A percentile compares a stretch with the other conserved stretches of the same genome.
Conservation (phyloP, 2,329 filamentous ascomycete species). For the Stachybotrys echinatus region DNA sequence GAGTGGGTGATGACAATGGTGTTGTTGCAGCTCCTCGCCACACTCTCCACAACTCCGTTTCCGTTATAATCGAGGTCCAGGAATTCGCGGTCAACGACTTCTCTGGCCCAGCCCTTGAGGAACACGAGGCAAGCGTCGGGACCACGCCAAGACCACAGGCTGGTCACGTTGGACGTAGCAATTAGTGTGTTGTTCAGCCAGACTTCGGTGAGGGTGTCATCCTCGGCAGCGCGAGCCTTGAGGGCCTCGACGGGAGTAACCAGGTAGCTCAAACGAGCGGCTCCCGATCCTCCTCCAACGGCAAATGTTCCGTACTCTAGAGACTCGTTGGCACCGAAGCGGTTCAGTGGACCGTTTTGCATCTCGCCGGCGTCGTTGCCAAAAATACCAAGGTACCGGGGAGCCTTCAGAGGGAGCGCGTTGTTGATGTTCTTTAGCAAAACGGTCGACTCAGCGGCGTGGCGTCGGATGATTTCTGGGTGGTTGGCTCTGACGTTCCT, state of each 20-base stretch:
- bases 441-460: neutral
- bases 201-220: slow-evolving; percentile 51
- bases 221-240: slow-evolving; percentile 42
- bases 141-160: too few species aligned
- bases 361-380: neutral
- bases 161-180: too few species aligned
- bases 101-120: slow-evolving; percentile 53
- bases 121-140: slow-evolving; percentile 62
- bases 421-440: neutral
- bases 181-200: too few species aligned
- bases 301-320: neutral
- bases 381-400: neutral
- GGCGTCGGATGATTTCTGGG: neutral
- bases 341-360: neutral
- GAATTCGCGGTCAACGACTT: neutral
- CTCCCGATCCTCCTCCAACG: slow-evolving; percentile 42
- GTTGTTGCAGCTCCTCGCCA: slow-evolving; percentile 10
- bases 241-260: slow-evolving; percentile 52
- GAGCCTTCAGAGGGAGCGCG: neutral
- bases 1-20: slow-evolving; percentile 4
- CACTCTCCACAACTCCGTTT: slow-evolving; percentile 6
- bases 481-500: neutral
- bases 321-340: too few species aligned
- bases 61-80: neutral
- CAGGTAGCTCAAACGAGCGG: slow-evolving; percentile 39